Evolutionary conservation across 768 basidiomycete genomes (phyloP), one percentile per base, ranked within the genome.

Genomic region (Vararia minispora): DNA sequence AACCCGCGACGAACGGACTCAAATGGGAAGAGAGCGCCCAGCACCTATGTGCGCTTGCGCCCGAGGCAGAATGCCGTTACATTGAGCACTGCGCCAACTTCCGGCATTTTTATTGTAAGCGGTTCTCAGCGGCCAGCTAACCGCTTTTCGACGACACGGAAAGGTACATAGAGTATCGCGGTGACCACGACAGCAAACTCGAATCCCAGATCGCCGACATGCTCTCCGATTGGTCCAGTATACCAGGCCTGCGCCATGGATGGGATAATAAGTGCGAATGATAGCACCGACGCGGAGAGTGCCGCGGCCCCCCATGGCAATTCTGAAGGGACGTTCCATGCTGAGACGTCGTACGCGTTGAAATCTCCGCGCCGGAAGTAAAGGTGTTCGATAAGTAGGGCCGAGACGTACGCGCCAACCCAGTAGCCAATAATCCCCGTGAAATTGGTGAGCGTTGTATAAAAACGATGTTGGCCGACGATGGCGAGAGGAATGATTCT

Each of bases 241-340:
- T 72, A 86, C 73, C 76, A 85, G 11, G 63, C 70, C 49, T 88
- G 81, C 41, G 70, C 60, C 74, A 87, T 87, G 35, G 64, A 73
- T 5, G 79, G 74, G 5, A 85, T 59, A 17, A 77, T 58, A 16
- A 83, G 61, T 6, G 59, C 72, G 38, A 75, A 74, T 2, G 74
- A 62, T 10, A 71, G 60, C 0, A 63, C 39, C 34, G 65, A 64
- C 0, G 83, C 66, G 0, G 62, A 39, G 5, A 81, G 45, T 3
- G 80, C 82, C 3, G 84, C 76, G 16, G 67, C 47, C 2, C 84
- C 85, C 11, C 65, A 60, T 0, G 84, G 83, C 3, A 88, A 65
- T 20, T 57, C 55, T 10, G 48, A 51, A 5, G 71, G 61, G 25
- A 60, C 56, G 50, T 84, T 65, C 77, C 80, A 88, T 18, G 57